phyloP scores from a whole-genome alignment of 2,329 filamentous ascomycete genomes.

The Ilyonectria robusta region DNA sequence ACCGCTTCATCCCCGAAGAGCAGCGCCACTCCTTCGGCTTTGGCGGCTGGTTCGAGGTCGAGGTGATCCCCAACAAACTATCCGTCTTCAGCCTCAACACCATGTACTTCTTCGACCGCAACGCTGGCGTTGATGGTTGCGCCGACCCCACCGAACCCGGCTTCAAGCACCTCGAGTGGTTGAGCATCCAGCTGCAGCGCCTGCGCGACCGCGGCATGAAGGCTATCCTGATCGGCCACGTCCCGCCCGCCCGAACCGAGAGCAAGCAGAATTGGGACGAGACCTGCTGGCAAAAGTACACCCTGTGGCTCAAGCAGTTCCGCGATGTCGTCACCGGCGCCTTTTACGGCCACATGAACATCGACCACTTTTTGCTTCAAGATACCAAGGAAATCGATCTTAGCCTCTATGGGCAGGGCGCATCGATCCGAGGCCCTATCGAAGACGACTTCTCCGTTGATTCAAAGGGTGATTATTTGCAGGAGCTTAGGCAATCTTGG shows the following conservation, averaged over 20 bases:
- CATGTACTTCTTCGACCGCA: slow-evolving; percentile 94
- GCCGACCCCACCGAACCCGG: slow-evolving; percentile 84
- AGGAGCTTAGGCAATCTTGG: slow-evolving; percentile 85
- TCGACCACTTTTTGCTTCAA: slow-evolving; percentile 95
- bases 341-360: slow-evolving; percentile 97
- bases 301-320: slow-evolving; percentile 90
- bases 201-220: slow-evolving; percentile 90
- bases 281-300: slow-evolving; percentile 98
- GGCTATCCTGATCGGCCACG: slow-evolving; percentile 93
- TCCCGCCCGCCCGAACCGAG: slow-evolving; percentile 88
- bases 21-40: slow-evolving; percentile 92
- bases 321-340: slow-evolving; percentile 87
- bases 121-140: slow-evolving; percentile 94
- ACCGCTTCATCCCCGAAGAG: slow-evolving; percentile 88
- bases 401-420: slow-evolving; percentile 50
- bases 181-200: slow-evolving; percentile 88
- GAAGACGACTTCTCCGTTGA: slow-evolving; percentile 71
- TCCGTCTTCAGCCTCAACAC: slow-evolving; percentile 97
- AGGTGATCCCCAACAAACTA: slow-evolving; percentile 88
- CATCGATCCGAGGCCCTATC: slow-evolving; percentile 47
- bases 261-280: slow-evolving; percentile 95
- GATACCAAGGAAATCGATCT: slow-evolving; percentile 85
- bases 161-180: slow-evolving; percentile 96
- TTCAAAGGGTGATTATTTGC: slow-evolving; percentile 80
- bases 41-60: slow-evolving; percentile 94